Evolutionary conservation across 2,329 filamentous ascomycete species (phyloP), one percentile per base, ranked within the genome.

Genomic region (Tolypocladium nubicola): DNA sequence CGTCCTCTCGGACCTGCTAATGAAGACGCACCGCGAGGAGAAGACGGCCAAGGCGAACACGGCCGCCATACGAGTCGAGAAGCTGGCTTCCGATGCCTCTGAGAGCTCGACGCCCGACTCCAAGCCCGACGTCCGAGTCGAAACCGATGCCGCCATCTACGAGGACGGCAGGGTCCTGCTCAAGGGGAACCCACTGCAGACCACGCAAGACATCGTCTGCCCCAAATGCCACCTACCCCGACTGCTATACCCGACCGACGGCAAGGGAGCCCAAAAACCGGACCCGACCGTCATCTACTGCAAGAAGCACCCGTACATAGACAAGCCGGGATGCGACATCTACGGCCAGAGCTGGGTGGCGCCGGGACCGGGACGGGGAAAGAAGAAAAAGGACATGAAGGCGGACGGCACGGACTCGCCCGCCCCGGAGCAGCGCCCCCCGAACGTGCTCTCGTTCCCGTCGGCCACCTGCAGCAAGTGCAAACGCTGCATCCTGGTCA

Each of bases 291-390:
- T 85, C 63, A 83, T 86, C 63, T 92, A 91, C 76, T 93, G 89
- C 79, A 89, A 89, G 71, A 85, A 85, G 62, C 84, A 87, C 60
- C 88, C 88, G 0, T 92, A 87, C 76, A 88, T 90, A 60, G 83
- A 89, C 63, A 86, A 88, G 68, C 78, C 84, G 2, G 87, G 87
- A 59, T 88, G 85, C 73, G 88, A 93, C 70, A 89, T 92, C 62
- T 91, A 91, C 71, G 88, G 87, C 54, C 89, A 91, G 71, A 89
- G 87, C 35, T 92, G 89, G 80, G 85, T 89, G 16, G 85, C 84
- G 21, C 86, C 87, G 26, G 82, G 82, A 0, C 84, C 85, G 26
- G 84, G 84, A 16, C 81, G 87, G 59, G 88, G 87, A 59, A 89
- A 88, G 75, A 89, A 88, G 76, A 90, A 87, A 80, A 90, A 89